These are phyloP conservation scores for Diacronema lutheri DNA, from an alignment of 78 protist species.

Conservation along the genomic window DNA sequence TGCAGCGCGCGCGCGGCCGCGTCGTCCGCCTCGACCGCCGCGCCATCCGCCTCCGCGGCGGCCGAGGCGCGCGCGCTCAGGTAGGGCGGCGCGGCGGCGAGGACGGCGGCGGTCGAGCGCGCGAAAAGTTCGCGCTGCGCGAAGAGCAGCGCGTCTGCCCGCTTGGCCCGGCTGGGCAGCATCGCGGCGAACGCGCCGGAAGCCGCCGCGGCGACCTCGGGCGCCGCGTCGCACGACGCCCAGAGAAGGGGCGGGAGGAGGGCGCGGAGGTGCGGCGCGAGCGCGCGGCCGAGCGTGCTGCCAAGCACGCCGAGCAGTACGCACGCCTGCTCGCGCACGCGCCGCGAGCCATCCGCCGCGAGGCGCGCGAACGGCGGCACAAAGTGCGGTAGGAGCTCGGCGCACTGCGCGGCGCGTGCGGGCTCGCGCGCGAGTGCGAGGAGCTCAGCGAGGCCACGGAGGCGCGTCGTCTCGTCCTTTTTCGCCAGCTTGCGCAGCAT, in stretches of 20 bases:
- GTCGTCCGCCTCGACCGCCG: no score
- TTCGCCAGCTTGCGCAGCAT: constrained; percentile 9
- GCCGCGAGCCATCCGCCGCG: background rate
- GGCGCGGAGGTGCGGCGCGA: background rate
- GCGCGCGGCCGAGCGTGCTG: background rate
- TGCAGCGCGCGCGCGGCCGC: no score
- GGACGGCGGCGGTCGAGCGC: no score
- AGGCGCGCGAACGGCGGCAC: background rate
- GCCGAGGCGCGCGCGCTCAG: no score
- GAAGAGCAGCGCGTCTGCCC: constrained; percentile 9
- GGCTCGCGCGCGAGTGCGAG: background rate
- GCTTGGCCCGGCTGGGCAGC: background rate
- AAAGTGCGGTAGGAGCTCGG: background rate
- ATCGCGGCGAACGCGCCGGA: background rate
- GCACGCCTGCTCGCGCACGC: constrained; percentile 16
- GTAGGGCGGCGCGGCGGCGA: no score
- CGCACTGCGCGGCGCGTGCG: background rate
- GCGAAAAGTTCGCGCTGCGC: background rate
- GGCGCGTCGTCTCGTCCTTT: constrained; percentile 12
- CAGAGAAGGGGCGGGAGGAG: constrained; percentile 16
- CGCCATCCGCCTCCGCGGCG: no score
- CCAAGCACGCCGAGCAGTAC: background rate
- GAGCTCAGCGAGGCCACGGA: constrained; percentile 27
- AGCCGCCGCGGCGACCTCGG: background rate
- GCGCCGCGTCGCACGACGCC: background rate